A percentile compares a stretch with the other conserved stretches of the same genome.
Conservation (phyloP, 768 basidiomycete genomes). For the Suillus placidus region DNA sequence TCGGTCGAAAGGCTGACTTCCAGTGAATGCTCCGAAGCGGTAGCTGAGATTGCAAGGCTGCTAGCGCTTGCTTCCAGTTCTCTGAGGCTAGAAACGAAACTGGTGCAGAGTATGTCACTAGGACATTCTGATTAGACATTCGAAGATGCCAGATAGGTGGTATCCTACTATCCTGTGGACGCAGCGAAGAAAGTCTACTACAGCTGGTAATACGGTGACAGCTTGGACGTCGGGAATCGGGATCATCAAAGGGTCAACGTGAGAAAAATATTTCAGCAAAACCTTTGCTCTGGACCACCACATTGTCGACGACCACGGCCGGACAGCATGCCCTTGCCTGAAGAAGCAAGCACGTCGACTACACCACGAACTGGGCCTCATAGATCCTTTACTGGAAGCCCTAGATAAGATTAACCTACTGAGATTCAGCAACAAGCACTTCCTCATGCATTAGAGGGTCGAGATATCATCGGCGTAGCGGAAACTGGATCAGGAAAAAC, state of each 20-base stretch:
- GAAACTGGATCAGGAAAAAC: conserved; percentile 98
- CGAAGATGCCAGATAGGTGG: not conserved
- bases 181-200: not conserved
- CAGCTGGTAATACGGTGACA: not conserved
- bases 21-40: conserved; percentile 93
- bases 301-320: not conserved
- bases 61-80: conserved; percentile 71
- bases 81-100: conserved; percentile 67
- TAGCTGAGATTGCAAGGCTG: conserved; percentile 66
- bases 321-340: conserved; percentile 58
- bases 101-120: conserved; percentile 70
- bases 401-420: conserved; percentile 82
- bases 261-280: conserved; percentile 10
- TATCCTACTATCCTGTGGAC: too few species aligned
- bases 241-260: conserved; percentile 2
- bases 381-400: conserved; percentile 86
- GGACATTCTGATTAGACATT: conserved; percentile 53
- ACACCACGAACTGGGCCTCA: conserved; percentile 72
- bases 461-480: conserved; percentile 97
- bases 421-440: conserved; percentile 87
- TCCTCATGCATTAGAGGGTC: conserved; percentile 86
- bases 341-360: conserved; percentile 57
- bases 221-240: too few species aligned
- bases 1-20: conserved; percentile 74
- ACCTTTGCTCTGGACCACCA: not conserved